Evolutionary conservation across 345 rosid species (phyloP), one percentile per base, ranked within the genome.

Genomic region (Populus euphratica): DNA sequence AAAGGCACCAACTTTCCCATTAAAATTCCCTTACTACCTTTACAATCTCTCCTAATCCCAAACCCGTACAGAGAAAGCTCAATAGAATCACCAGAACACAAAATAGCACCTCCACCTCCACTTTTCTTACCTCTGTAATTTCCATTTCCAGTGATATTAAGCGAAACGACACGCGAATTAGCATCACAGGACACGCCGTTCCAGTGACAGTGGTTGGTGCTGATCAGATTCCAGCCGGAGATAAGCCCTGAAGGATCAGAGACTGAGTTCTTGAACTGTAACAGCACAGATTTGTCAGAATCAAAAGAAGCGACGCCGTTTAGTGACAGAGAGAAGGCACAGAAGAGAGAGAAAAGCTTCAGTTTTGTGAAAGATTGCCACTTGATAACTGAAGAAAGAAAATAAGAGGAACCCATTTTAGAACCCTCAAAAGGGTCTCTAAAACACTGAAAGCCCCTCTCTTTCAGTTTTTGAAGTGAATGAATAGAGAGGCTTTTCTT

Each of bases 41-140:
- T 68, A 72, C 97, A 93, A 36, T 78, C 81, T 80, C 95, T 91
- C 77, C 95, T 82, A 76, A 88, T 78, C 54, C 93, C 97, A 83
- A 88, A 86, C 70, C 91, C 96, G 77, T 94, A 90, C 33, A 93
- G 41, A 4, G 98, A 94, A 81, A 87, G 88, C 80, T 83, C 83
- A 67, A 81, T 86, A 54, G 84, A 88, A 56, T 56, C 63, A 86
- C 86, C 88, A 70, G 87, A 81, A 43, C 96, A 92, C 77, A 85
- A 86, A 76, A 79, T 76, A 75, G 79, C 81, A 61, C 68, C 78
- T 38, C 73, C 80, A 82, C 78, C 76, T n/a, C 18, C 78, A 76
- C 72, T 73, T 3, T 78, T 80, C 50, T 74, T 86, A 81, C 92
- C 97, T 83, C 79, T 65, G 29, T 81, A 73, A 31, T 75, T 83